Base-by-base conservation (phyloP, 345 rosid species). In the Gossypioides kirkii region DNA sequence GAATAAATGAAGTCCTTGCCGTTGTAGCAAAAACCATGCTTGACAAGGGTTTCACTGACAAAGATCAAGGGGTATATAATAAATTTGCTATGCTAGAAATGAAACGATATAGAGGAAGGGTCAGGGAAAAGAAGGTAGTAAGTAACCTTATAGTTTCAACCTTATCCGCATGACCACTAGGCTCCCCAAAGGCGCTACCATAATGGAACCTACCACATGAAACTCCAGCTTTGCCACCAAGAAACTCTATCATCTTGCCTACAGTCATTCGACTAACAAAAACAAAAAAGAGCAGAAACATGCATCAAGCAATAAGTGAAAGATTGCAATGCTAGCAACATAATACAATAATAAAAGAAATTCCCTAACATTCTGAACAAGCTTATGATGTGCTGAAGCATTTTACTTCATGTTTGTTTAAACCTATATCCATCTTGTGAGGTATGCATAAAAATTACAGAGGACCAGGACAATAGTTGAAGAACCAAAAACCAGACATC, bases 151-250 rank as follows among this genome's bases (percentile, higher is more conserved):
- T 90, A 69, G 79, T 64, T 59, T 88, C 98, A 69, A 95, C 98
- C 63, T 43, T 86, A 84, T 95, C 94, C 42, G 99, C 98, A 84
- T 90, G 97, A 76, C 99, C 98, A 78, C 98, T 84, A 73, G 88
- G 86, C 82, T 95, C 97, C 46, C 99, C 98, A 82, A 92, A 92
- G 59, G 99, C 99, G 79, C 98, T 95, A 65, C 99, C 99, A 82
- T 92, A 92, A 79, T 90, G 97, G 80, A 84, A 90, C 81, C 86
- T 86, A 68, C 97, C 98, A 22, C 87, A 85, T 5, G 92, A 89
- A 72, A 90, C 97, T 73, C 97, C 98, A 69, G 98, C 97, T 80
- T 95, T 95, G 77, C 99, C 79, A 47, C 96, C 99, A 71, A n/a
- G 89, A 77, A 95, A 98, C 85, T 95, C 99, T 77, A 92, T 86